Evolutionary conservation across 768 basidiomycete species (phyloP).

Genomic region (Thelephora aurantiotincta): DNA sequence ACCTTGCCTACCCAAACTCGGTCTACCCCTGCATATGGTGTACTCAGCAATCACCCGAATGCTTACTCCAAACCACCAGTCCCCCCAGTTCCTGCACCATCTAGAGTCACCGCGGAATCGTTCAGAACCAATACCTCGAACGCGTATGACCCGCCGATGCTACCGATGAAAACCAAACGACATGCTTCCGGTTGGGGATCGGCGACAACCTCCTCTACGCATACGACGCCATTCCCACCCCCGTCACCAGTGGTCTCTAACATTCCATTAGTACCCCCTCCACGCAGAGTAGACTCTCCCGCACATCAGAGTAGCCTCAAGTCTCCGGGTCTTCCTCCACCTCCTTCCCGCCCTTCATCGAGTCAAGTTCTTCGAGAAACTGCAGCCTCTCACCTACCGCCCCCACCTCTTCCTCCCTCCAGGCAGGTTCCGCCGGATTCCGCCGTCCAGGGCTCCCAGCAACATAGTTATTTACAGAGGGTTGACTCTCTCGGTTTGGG

Average conservation of each 20-base stretch:
- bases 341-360: too few relatives aligned
- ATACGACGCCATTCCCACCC: conserved; percentile 13
- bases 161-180: conserved; percentile 28
- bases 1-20: neutral
- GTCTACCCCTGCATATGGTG: conserved; percentile 3
- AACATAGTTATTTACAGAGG: too few relatives aligned
- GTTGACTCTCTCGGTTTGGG: too few relatives aligned
- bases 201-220: conserved; percentile 10
- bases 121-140: conserved; percentile 52
- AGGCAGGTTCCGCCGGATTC: too few relatives aligned
- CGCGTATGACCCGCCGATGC: conserved; percentile 69
- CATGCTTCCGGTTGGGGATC: conserved; percentile 7
- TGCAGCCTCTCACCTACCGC: too few relatives aligned
- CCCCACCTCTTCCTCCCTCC: too few relatives aligned
- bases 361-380: too few relatives aligned
- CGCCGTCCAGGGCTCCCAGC: too few relatives aligned
- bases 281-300: neutral
- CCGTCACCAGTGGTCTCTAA: too few relatives aligned
- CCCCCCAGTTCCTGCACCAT: conserved; percentile 12
- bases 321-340: too few relatives aligned
- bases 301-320: neutral
- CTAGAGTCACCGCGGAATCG: conserved; percentile 27
- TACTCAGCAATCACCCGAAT: neutral
- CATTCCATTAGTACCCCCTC: neutral
- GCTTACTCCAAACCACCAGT: conserved; percentile 5